These are phyloP conservation scores for Saturnispora hagleri DNA, from an alignment of 805 yeast genomes.

Conservation along the genomic window DNA sequence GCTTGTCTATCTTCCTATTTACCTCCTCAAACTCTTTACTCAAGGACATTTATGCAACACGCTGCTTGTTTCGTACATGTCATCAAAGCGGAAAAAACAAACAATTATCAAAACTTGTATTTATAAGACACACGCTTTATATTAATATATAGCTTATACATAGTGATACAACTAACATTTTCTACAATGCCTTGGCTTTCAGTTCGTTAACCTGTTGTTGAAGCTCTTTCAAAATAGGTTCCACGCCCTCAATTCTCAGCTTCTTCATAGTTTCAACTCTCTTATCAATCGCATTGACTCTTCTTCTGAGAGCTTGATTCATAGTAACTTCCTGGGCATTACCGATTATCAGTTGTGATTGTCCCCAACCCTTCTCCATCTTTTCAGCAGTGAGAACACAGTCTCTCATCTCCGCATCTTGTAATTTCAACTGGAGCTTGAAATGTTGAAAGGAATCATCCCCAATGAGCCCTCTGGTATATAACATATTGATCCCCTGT, in stretches of 20 bases:
- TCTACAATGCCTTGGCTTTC: conserved; percentile 1
- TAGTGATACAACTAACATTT: neutral
- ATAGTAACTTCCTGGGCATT: conserved; percentile 83
- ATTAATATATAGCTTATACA: neutral
- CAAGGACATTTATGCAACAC: neutral
- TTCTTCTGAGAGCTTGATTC: conserved; percentile 83
- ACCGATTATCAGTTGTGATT: conserved; percentile 47
- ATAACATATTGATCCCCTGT: conserved; percentile 57
- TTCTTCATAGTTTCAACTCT: conserved; percentile 29
- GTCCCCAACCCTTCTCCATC: conserved; percentile 74
- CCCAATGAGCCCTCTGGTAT: conserved; percentile 85
- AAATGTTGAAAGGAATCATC: conserved; percentile 80
- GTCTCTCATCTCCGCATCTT: conserved; percentile 73
- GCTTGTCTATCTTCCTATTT: neutral
- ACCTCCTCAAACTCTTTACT: neutral
- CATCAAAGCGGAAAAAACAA: neutral
- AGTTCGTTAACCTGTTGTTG: conserved; percentile 10
- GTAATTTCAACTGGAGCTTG: conserved; percentile 65
- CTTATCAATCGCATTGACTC: conserved; percentile 41
- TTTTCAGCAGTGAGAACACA: conserved; percentile 66
- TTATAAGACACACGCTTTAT: neutral
- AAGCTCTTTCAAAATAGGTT: conserved; percentile 14
- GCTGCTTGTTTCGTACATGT: neutral
- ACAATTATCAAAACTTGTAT: neutral
- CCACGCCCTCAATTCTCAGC: conserved; percentile 26